Conservation (phyloP, 2,329 filamentous ascomycete species). For the Claviceps arundinis region DNA sequence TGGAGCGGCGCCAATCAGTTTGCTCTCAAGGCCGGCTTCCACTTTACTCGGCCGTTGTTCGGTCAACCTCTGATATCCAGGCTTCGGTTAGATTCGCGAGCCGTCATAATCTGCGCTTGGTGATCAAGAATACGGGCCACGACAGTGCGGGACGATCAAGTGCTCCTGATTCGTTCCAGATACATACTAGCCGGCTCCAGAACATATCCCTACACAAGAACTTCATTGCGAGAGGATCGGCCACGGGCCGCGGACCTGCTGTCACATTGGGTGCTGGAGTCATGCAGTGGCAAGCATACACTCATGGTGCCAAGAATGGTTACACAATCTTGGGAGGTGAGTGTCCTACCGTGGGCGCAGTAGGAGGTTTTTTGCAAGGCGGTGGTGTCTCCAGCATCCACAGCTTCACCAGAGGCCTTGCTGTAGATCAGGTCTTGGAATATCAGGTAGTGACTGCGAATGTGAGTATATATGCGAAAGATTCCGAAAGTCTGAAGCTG, state of each 20-base stretch:
- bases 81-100: background rate
- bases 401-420: background rate
- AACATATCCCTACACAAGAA: background rate
- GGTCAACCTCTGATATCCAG: background rate
- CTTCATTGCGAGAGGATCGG: background rate
- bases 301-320: background rate
- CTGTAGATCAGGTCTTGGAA: background rate
- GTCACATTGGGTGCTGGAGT: background rate
- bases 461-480: background rate
- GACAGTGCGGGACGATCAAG: background rate
- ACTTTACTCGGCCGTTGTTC: background rate
- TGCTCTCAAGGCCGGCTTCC: background rate
- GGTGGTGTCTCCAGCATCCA: background rate
- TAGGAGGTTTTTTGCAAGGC: background rate
- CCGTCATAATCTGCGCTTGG: background rate
- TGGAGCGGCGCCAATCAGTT: background rate
- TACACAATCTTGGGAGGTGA: background rate
- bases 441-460: constrained; percentile 1
- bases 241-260: background rate
- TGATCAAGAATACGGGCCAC: constrained; percentile 1
- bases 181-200: constrained; percentile 1
- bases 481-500: no score
- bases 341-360: background rate
- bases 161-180: constrained; percentile 1
- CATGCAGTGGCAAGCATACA: background rate